Percentiles rank a stretch among this genome's conserved stretches.
These are phyloP conservation scores for Trametes hirsuta DNA, from an alignment of 1,284 basidiomycete genomes.

Conservation along the genomic window DNA sequence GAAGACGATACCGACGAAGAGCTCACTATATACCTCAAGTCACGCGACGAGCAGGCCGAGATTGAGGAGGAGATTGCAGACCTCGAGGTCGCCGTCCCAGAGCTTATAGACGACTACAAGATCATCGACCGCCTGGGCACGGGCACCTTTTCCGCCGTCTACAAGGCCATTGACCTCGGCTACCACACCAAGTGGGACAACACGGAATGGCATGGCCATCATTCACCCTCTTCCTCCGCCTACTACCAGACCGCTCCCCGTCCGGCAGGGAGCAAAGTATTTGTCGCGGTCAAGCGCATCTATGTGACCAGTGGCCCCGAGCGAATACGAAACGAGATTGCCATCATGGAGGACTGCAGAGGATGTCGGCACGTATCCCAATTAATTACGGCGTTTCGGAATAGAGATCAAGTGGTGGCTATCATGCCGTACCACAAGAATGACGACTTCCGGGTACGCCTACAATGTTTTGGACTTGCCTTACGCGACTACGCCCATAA, in stretches of 20 bases:
- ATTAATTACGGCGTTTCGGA: constrained; percentile 92
- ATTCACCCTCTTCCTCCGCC: constrained; percentile 61
- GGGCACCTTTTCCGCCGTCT: constrained; percentile 98
- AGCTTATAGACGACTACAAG: constrained; percentile 72
- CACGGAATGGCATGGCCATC: constrained; percentile 73
- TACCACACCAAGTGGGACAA: constrained; percentile 85
- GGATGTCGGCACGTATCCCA: constrained; percentile 87
- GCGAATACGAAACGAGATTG: constrained; percentile 92
- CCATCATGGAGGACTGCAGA: constrained; percentile 87
- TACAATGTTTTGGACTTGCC: not conserved
- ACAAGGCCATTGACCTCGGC: constrained; percentile 89
- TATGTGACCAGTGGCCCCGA: constrained; percentile 95
- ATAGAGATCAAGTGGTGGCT: constrained; percentile 91
- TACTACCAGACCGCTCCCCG: constrained; percentile 57
- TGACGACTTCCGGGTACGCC: constrained; percentile 87
- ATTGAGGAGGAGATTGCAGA: constrained; percentile 79
- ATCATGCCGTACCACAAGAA: constrained; percentile 95
- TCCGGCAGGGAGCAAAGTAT: constrained; percentile 56
- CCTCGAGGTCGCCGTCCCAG: constrained; percentile 62
- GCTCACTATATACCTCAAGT: constrained; percentile 54
- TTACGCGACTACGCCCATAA: constrained; percentile 1
- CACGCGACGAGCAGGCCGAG: constrained; percentile 72
- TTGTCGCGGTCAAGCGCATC: constrained; percentile 96
- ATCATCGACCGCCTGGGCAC: constrained; percentile 93
- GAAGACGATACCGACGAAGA: constrained; percentile 61